phyloP scores from a whole-genome alignment of 257 asterid genomes.

The Scutellaria barbata region DNA sequence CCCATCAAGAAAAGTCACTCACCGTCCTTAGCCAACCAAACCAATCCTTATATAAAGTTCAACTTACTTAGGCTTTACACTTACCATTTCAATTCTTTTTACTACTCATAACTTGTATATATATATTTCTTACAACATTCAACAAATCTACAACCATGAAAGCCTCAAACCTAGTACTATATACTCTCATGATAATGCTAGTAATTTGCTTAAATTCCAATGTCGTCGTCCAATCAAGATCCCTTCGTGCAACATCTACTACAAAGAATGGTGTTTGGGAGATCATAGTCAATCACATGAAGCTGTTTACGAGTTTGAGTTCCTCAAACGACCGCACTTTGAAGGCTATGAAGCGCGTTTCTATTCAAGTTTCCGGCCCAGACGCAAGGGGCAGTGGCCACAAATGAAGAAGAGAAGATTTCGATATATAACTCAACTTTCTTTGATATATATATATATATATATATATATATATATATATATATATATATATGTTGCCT shows the following conservation, averaged over 20 bases:
- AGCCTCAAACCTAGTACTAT: not conserved
- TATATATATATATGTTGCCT: too few relatives aligned
- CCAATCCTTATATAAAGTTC: slow-evolving; percentile 28
- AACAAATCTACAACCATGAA: slow-evolving; percentile 29
- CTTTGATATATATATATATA: too few relatives aligned
- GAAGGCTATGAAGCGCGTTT: not conserved
- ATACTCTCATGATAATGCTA: not conserved
- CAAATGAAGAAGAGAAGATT: slow-evolving; percentile 9
- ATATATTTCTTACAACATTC: not conserved
- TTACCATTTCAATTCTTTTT: not conserved
- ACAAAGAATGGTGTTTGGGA: not conserved
- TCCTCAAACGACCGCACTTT: not conserved
- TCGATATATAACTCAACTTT: too few relatives aligned
- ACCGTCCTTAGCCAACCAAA: slow-evolving; percentile 30
- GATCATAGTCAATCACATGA: not conserved
- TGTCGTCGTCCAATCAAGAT: not conserved
- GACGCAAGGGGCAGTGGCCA: slow-evolving; percentile 35
- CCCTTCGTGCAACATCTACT: not conserved
- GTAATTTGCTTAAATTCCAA: not conserved
- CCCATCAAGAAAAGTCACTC: not conserved
- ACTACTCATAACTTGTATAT: too few relatives aligned
- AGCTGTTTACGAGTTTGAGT: too few relatives aligned
- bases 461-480: too few relatives aligned
- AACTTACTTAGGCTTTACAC: not conserved
- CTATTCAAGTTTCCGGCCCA: slow-evolving; percentile 31